phyloP scores from a whole-genome alignment of 2,329 filamentous ascomycete genomes.

The Magnaporthales sp. region DNA sequence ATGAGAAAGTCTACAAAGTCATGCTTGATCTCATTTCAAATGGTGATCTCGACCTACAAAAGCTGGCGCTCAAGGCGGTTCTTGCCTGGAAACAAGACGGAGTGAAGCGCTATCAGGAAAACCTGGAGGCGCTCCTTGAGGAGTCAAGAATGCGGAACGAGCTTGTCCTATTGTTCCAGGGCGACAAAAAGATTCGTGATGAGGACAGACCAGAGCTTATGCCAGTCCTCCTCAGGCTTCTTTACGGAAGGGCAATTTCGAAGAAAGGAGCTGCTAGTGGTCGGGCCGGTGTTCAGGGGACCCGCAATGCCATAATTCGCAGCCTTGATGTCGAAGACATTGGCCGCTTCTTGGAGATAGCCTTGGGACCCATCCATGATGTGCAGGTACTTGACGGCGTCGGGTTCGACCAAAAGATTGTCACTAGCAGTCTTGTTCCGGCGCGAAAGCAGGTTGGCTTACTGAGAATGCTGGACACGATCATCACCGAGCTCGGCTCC shows the following conservation, averaged over 20 bases:
- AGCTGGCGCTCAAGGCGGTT: conserved; percentile 72
- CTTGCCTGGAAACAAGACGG: conserved; percentile 80
- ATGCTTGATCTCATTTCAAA: conserved; percentile 72
- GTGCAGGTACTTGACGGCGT: conserved; percentile 48
- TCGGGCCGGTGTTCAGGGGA: conserved; percentile 71
- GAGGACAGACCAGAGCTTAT: conserved; percentile 68
- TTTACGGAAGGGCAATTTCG: conserved; percentile 85
- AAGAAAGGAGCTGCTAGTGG: conserved; percentile 70
- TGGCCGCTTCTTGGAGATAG: conserved; percentile 73
- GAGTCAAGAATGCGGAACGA: conserved; percentile 91
- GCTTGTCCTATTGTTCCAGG: conserved; percentile 77
- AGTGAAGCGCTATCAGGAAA: conserved; percentile 73
- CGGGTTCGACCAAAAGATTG: conserved; percentile 38
- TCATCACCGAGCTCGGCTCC: conserved; percentile 75
- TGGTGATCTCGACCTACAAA: conserved; percentile 85
- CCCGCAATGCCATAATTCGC: conserved; percentile 71
- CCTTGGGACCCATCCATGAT: conserved; percentile 60
- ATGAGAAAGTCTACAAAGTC: conserved; percentile 65
- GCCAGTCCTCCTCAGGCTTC: conserved; percentile 74
- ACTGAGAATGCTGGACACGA: conserved; percentile 80
- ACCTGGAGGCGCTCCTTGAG: conserved; percentile 78
- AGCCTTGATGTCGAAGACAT: conserved; percentile 68
- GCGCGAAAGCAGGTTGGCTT: conserved; percentile 81
- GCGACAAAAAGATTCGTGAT: conserved; percentile 62
- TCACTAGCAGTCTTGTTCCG: conserved; percentile 52